Evolutionary conservation across 352 stramenopile genomes (phyloP).

Genomic region (Globisporangium emineosum): DNA sequence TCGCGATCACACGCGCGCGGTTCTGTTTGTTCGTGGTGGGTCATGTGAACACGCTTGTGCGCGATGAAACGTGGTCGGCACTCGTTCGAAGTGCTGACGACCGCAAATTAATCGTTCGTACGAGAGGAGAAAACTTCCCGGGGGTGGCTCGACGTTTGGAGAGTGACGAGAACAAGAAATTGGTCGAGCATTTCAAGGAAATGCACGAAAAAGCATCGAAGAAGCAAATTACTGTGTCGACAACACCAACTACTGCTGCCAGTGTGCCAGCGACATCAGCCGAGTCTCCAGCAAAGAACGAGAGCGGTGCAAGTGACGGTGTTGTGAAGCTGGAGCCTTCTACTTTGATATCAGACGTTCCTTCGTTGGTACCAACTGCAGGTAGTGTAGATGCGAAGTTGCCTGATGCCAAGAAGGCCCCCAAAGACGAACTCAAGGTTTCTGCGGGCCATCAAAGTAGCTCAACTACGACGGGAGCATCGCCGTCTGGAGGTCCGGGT

Average conservation of each 20-base stretch:
- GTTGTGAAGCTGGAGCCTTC: background rate
- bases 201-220: constrained; percentile 70
- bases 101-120: constrained; percentile 60
- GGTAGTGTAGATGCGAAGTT: background rate
- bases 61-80: constrained; percentile 77
- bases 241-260: background rate
- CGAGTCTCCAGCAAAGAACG: background rate
- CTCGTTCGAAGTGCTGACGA: constrained; percentile 71
- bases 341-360: background rate
- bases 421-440: background rate
- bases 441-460: background rate
- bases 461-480: background rate
- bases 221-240: constrained; percentile 24
- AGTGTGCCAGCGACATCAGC: background rate
- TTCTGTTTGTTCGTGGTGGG: constrained; percentile 89
- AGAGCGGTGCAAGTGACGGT: background rate
- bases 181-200: constrained; percentile 54
- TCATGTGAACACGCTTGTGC: constrained; percentile 65
- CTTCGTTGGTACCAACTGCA: background rate
- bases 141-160: constrained; percentile 38
- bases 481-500: background rate
- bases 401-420: background rate
- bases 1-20: constrained; percentile 86
- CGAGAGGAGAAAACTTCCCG: constrained; percentile 38
- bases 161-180: constrained; percentile 29